Evolutionary conservation across 768 basidiomycete genomes (phyloP).

Genomic region (Kwoniella mangroviensis): DNA sequence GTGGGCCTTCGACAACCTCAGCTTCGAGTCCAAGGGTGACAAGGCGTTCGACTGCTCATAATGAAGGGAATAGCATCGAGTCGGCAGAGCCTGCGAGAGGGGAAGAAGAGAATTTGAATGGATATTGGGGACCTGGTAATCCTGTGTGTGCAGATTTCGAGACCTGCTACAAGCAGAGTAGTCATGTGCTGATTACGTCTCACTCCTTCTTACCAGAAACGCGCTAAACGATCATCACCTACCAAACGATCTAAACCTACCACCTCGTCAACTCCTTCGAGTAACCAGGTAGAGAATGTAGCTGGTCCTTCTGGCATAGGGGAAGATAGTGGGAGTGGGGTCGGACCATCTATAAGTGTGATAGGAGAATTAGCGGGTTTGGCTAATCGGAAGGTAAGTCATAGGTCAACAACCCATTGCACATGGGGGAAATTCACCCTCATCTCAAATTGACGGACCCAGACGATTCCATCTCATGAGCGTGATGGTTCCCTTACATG

Average conservation of each 20-base stretch:
- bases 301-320: background rate
- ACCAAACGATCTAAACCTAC: constrained; percentile 17
- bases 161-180: too few species aligned
- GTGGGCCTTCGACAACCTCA: background rate
- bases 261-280: background rate
- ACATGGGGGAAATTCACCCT: background rate
- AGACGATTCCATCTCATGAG: too few species aligned
- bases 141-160: background rate
- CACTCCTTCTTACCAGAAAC: constrained; percentile 14
- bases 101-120: constrained; percentile 48
- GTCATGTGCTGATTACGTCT: background rate
- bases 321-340: background rate
- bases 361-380: constrained; percentile 23
- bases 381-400: constrained; percentile 7
- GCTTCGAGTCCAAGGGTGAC: constrained; percentile 17
- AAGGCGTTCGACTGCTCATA: constrained; percentile 5
- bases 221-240: constrained; percentile 19
- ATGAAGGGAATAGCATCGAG: background rate
- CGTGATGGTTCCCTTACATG: too few species aligned
- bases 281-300: background rate
- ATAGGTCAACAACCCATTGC: background rate
- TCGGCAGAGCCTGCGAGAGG: constrained; percentile 40
- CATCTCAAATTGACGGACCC: background rate
- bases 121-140: constrained; percentile 23
- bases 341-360: constrained; percentile 10